Conservation (phyloP, 2,329 filamentous ascomycete genomes). For the Thelonectria rubi region DNA sequence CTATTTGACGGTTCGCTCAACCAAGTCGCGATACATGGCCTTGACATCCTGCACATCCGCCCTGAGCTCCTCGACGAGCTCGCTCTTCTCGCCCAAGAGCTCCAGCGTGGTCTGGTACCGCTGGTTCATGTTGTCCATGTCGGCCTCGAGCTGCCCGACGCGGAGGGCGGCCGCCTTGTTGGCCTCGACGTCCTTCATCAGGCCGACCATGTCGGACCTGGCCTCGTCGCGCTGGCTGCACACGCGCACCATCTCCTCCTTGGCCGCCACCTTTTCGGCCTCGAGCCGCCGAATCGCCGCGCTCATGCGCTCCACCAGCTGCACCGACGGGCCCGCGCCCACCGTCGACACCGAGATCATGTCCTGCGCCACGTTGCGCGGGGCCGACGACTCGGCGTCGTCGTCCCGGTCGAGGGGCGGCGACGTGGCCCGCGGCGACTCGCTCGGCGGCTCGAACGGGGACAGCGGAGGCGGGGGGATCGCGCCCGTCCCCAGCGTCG, state of each 20-base stretch:
- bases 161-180: conserved; percentile 68
- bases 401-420: conserved; percentile 60
- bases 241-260: conserved; percentile 85
- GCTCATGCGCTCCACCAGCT: conserved; percentile 95
- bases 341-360: conserved; percentile 90
- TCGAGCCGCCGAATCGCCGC: conserved; percentile 91
- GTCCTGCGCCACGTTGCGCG: conserved; percentile 78
- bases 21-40: conserved; percentile 92
- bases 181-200: conserved; percentile 87
- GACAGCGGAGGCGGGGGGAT: conserved; percentile 54
- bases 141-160: conserved; percentile 71
- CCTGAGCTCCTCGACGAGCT: conserved; percentile 88
- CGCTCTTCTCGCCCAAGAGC: conserved; percentile 96
- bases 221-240: conserved; percentile 90
- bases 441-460: conserved; percentile 54
- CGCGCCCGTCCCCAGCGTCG: conserved; percentile 47
- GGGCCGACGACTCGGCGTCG: conserved; percentile 63
- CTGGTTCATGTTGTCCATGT: conserved; percentile 74
- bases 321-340: conserved; percentile 89
- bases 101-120: conserved; percentile 92
- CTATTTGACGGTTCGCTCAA: conserved; percentile 82
- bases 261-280: conserved; percentile 86
- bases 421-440: conserved; percentile 49
- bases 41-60: conserved; percentile 94
- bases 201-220: conserved; percentile 84